Base-by-base conservation (phyloP, 257 asterid genomes). In the Petunia secreta region DNA sequence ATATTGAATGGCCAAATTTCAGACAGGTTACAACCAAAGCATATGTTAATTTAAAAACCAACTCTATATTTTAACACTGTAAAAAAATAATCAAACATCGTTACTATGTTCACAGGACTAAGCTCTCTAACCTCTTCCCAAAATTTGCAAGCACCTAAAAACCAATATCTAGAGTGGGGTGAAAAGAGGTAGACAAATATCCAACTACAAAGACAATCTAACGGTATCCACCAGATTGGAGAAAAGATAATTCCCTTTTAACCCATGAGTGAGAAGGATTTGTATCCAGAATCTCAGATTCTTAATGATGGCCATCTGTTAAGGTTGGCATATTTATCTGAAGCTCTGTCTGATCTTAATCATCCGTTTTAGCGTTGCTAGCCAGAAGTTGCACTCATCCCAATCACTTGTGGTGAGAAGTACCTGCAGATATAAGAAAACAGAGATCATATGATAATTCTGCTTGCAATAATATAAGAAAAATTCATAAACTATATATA, bases 301-400 rank as follows among this genome's bases (percentile, higher is more conserved):
- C 76, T 46, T 9, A 16, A 69, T 40, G 44, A 25, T 34, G 34
- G 48, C 25, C 4, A 4, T 25, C 38, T 3, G 34, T 64, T 38
- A 64, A 64, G 48, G 77, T 59, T 66, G 5, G 25, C 63, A 78
- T 63, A 73, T 81, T 83, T 87, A 95, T 91, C 97, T 87, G 57
- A 90, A 84, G 86, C 85, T 92, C 87, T 93, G 97, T 83, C 98
- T 90, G 52, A 91, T 87, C 87, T 95, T 95, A 82, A 93, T 89
- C 98, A 95, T 93, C 75, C 98, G 91, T 80, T 95, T 95, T 64
- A 95, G 94, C 13, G 98, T 87, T 78, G 93, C 87, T 79, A 93
- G 84, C 98, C 99, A 95, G 86, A 92, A 90, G 91, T 92, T 91
- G 91, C 99, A 95, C 85, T 95, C 99, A 57, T 95, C 99, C 99